Base-by-base conservation (phyloP, 306 rosid species). In the Astragalus glycyphyllos region DNA sequence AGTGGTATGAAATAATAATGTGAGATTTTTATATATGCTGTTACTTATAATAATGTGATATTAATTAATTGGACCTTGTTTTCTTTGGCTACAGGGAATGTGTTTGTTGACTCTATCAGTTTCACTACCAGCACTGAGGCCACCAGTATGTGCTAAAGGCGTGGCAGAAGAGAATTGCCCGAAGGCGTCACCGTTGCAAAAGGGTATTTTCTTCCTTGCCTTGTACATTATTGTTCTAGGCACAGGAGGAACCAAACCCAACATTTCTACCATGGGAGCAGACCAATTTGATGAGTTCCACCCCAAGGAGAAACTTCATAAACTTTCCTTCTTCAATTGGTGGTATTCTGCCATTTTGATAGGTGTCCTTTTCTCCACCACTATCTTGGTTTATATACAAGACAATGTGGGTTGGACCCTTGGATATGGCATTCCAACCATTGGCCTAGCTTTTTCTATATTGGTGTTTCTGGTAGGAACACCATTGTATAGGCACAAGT, bases 231-330 rank as follows among this genome's bases (percentile, higher is more conserved):
- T 88, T 35, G 97, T 95, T 61, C 0, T 77, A 17, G 98, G 97
- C 72, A 86, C 91, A 5, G 96, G 91, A 0, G 98, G 98, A 4
- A 92, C 96, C 64, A 92, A 90, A 69, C 86, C 98, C 72, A 90
- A 90, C 85, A 85, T 92, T 61, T 88, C 97, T 7, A 90, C 98
- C 17, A 87, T 92, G 91, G 97, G 96, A 4, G 98, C 98, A 0
- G 96, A 92, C 58, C 98, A 90, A 63, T 90, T 92, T 60, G 98
- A 92, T 40, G 90, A 86, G 31, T 88, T 80, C 29, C 92, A 90
- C 34, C 88, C 88, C 0, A 88, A 85, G 12, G 97, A 90, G 70
- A 86, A 72, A 76, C 11, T 13, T 23, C 76, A 79, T 20, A 89
- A 90, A 57, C 85, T 88, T 20, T 90, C 96, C 55, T 90, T 92